Evolutionary conservation across 768 basidiomycete genomes (phyloP), one percentile per base, ranked within the genome.

Genomic region (Naematelia aurantialba): DNA sequence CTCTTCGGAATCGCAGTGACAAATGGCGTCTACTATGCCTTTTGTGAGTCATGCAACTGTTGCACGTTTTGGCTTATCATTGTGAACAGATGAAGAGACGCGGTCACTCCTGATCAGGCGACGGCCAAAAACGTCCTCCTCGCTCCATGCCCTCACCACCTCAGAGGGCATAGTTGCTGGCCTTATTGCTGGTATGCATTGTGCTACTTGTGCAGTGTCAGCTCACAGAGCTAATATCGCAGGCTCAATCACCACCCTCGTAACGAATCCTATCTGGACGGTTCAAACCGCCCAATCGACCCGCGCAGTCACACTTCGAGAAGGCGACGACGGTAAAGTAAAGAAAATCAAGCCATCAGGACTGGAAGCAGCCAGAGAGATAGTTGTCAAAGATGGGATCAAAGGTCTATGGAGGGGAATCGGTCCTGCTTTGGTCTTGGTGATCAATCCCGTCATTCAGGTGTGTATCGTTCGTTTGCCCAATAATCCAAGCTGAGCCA

Each of bases 201-300:
- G 31, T 26, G 31, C 8, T 22, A 21, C 54, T 39, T 50, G 48
- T 22, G 14, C 17, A 46, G 45, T 19, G 24, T 30, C 48, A 42
- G 52, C 45, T 17, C 14, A 3, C 31, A n/a, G 30, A 14, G 8
- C 59, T 26, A 42, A 17, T 13, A 19, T 30, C 3, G 45, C 63
- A 90, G 93, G 92, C 39, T 87, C 88, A 45, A 88, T 88, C 11
- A 96, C 94, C 2, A 88, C 91, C 2, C 78, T 94, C 63, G 82
- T 89, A 62, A 88, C 85, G 74, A 97, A 98, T 78, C 94, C 94
- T 2, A 87, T 98, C 60, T 99, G 96, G 96, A 91, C 96, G 49
- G 82, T 98, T 21, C 92, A 98, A 75, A 91, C 91, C 4, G 87
- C 87, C 5, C 91, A 94, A 75, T 86, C 88, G 8, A 76, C 74